Conservation (phyloP, 306 rosid species). For the Lagenaria siceraria region DNA sequence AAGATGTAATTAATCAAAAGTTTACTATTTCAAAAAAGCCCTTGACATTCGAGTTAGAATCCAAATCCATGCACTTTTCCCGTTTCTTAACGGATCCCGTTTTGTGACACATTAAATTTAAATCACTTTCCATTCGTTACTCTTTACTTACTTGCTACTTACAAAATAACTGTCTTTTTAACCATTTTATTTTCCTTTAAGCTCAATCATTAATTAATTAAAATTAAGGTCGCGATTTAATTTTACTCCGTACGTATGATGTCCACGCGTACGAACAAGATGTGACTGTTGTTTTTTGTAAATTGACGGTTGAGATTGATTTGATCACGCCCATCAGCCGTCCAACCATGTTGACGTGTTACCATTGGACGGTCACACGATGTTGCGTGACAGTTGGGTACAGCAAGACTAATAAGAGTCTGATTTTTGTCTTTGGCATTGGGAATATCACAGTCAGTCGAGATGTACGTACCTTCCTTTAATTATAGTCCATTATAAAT, state of each 20-base stretch:
- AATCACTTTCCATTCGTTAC: not conserved
- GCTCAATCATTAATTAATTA: not conserved
- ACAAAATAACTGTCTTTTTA: not conserved
- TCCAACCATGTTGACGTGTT: not conserved
- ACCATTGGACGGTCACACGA: not conserved
- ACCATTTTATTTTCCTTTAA: not conserved
- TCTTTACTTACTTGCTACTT: not conserved
- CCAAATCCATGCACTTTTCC: not conserved
- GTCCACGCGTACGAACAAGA: not conserved
- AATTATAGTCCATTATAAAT: no score
- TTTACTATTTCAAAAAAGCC: not conserved
- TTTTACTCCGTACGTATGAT: not conserved
- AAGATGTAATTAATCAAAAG: not conserved
- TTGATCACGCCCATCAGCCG: not conserved
- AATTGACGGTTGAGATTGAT: not conserved
- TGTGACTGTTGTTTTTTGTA: not conserved
- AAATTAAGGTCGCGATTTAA: not conserved
- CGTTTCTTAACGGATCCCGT: slow-evolving; percentile 1
- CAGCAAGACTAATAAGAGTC: not conserved
- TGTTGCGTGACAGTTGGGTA: not conserved
- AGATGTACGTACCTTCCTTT: not conserved
- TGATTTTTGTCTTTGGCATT: not conserved
- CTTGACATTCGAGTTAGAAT: not conserved
- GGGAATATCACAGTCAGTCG: not conserved
- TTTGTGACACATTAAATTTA: not conserved